phyloP scores from a whole-genome alignment of 2,329 filamentous ascomycete genomes.

The Verticillium zaregamsianum region DNA sequence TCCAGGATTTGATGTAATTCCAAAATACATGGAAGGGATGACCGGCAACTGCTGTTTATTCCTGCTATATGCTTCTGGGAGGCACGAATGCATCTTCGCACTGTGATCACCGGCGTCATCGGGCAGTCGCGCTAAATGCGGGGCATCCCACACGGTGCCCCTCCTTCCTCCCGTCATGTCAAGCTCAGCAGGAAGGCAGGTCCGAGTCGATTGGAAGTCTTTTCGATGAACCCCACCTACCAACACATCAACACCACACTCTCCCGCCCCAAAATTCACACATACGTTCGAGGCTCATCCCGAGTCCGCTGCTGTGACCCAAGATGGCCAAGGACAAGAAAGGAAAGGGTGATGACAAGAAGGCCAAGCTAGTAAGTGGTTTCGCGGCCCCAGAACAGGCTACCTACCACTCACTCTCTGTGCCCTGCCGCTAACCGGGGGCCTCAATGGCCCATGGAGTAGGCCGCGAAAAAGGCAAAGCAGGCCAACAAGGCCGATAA shows the following conservation, averaged over 20 bases:
- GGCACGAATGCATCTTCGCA: neutral
- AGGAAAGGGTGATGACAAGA: conserved; percentile 39
- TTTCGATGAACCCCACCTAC: conserved; percentile 9
- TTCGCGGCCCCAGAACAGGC: conserved; percentile 6
- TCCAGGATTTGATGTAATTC: no score
- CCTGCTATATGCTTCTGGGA: neutral
- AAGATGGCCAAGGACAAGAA: conserved; percentile 51
- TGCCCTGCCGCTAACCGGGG: neutral
- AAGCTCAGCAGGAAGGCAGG: neutral
- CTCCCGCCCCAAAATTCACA: neutral
- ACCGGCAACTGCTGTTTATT: no score
- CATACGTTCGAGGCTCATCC: neutral
- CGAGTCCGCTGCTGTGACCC: neutral
- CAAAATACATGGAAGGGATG: no score
- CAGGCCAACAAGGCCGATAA: conserved; percentile 89
- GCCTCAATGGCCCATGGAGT: conserved; percentile 1
- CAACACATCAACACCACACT: conserved; percentile 2
- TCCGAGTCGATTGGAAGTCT: neutral
- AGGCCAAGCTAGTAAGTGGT: conserved; percentile 40
- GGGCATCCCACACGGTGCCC: conserved; percentile 2
- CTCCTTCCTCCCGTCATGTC: neutral
- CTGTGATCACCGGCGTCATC: neutral
- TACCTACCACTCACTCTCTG: neutral
- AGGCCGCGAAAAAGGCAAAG: conserved; percentile 67
- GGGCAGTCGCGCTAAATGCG: conserved; percentile 1